Base-by-base conservation (phyloP, 73 alveolate species). In the Stentor coeruleus region DNA sequence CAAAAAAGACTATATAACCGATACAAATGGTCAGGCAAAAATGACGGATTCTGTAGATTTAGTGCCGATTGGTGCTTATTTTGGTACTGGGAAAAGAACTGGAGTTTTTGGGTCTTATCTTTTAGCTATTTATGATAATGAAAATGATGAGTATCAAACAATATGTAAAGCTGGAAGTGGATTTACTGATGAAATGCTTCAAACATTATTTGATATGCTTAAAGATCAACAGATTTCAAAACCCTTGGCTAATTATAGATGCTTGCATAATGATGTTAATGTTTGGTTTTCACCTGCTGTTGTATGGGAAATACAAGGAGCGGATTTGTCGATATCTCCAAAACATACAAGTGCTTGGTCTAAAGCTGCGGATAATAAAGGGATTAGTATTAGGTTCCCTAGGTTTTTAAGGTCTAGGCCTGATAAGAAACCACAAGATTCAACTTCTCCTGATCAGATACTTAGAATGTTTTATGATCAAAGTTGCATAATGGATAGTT, bases 51-150 rank as follows among this genome's bases (percentile, higher is more conserved):
- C 98, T 66, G 91, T 98, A 58, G 99, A 98, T 83, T 91, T 98
- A 76, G 99, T 98, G n/a, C 99, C 98, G 26, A 95, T 98, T 3
- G 99, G 99, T 31, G 99, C 99, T 35, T 94, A 91, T 77, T 93
- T 84, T 82, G 99, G 99, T 40, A 92, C 93, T 85, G 99, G 99
- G n/a, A 98, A 98, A 92, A 93, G 99, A 83, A 89, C 97, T 55
- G 99, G 99, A 30, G 82, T 92, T 58, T 98, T 92, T 89, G 99
- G 99, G 3, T 96, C 99, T 33, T 98, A 95, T 88, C 89, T 98
- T 77, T 89, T 98, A 35, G 99, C 99, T 39, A 88, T 99, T 84
- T 97, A 92, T 80, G 97, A 98, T 87, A 98, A 96, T 82, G 98
- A 97, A 88, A 88, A 91, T 77, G 99, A 98, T 59, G 86, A 90